Conservation (phyloP, 306 rosid genomes). For the Glycine tomentella region DNA sequence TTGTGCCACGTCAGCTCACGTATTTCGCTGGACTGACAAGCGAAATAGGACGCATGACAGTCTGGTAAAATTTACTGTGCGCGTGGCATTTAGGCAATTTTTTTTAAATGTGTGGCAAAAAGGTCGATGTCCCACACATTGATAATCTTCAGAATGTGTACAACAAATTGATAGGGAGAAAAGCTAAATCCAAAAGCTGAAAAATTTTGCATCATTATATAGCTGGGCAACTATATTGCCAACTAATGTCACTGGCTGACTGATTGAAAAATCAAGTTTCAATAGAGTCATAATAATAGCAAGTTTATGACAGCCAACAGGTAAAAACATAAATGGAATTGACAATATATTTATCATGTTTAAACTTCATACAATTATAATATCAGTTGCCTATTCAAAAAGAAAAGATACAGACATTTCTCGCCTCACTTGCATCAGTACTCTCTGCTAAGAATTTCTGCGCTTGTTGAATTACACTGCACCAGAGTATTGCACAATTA, state of each 20-base stretch:
- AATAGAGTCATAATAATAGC: conserved; percentile 24
- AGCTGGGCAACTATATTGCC: conserved; percentile 24
- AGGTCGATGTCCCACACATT: too few species aligned
- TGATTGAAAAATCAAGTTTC: conserved; percentile 31
- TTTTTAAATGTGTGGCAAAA: too few species aligned
- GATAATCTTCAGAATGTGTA: background rate
- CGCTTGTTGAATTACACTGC: conserved; percentile 87
- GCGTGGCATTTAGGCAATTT: too few species aligned
- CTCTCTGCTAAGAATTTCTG: conserved; percentile 74
- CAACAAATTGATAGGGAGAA: conserved; percentile 18
- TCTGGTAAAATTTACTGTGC: too few species aligned
- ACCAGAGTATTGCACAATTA: conserved; percentile 39
- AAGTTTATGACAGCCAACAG: conserved; percentile 10
- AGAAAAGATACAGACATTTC: conserved; percentile 69
- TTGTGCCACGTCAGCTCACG: too few species aligned
- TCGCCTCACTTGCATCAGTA: conserved; percentile 68
- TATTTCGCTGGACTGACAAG: too few species aligned
- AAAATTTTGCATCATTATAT: conserved; percentile 2
- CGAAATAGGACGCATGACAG: too few species aligned
- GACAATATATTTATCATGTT: conserved; percentile 25
- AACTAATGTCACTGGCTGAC: conserved; percentile 6
- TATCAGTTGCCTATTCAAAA: conserved; percentile 18
- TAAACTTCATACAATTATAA: conserved; percentile 33
- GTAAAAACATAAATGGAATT: conserved; percentile 20
- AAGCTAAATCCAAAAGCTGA: conserved; percentile 37